These are phyloP conservation scores for Perkinsus chesapeaki DNA, from an alignment of 169 alveolate genomes.

Conservation along the genomic window DNA sequence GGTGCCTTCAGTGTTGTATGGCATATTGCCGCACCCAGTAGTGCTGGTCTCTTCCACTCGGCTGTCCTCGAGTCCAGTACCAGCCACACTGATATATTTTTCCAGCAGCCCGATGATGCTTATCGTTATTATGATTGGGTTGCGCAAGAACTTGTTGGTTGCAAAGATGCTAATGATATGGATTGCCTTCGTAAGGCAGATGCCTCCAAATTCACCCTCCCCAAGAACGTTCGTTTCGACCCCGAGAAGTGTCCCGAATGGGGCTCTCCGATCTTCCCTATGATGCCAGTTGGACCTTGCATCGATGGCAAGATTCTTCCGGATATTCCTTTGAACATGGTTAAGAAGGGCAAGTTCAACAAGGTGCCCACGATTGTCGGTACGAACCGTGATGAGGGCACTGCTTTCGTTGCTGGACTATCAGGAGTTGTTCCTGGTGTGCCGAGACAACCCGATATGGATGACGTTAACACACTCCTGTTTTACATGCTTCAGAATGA, in stretches of 20 bases:
- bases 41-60: neutral
- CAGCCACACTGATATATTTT: neutral
- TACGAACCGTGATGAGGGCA: neutral
- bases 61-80: neutral
- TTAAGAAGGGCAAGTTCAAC: neutral
- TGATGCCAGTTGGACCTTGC: neutral
- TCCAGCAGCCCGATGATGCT: neutral
- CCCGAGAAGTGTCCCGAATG: neutral
- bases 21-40: conserved; percentile 19
- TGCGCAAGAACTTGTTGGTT: neutral
- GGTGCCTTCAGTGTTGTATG: conserved; percentile 38
- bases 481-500: neutral
- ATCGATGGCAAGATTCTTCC: neutral
- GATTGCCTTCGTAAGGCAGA: neutral
- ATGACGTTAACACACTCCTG: neutral
- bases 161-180: neutral
- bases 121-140: neutral
- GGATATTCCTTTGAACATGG: neutral
- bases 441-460: neutral
- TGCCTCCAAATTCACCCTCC: neutral
- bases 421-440: neutral
- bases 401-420: neutral
- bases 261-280: neutral
- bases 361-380: neutral
- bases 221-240: neutral